Evolutionary conservation across 2,329 filamentous ascomycete genomes (phyloP).

Genomic region (Aspergillus sp.): DNA sequence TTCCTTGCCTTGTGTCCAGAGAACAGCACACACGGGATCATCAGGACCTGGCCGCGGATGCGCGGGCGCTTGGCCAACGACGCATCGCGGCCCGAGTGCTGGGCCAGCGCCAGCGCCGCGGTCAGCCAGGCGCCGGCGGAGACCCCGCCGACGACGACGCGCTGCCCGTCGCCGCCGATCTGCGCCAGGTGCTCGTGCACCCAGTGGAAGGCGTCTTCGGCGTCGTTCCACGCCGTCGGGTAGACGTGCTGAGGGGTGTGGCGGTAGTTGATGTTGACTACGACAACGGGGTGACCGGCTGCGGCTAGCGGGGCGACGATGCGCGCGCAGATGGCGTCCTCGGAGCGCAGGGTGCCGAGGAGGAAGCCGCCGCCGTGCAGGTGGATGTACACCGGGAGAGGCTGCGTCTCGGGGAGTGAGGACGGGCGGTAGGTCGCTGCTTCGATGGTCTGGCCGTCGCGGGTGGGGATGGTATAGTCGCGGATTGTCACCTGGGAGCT

Average conservation of each 20-base stretch:
- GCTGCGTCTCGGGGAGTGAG: constrained; percentile 22
- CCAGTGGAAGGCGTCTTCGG: constrained; percentile 57
- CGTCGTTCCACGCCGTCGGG: constrained; percentile 54
- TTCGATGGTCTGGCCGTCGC: constrained; percentile 47
- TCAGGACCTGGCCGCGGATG: constrained; percentile 52
- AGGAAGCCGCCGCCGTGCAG: constrained; percentile 59
- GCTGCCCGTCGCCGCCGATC: constrained; percentile 39
- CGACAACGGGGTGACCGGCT: constrained; percentile 33
- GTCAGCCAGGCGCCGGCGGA: constrained; percentile 50
- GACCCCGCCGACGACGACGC: constrained; percentile 49
- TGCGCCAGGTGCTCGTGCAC: constrained; percentile 44
- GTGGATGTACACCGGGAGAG: constrained; percentile 52
- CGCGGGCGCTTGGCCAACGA: constrained; percentile 19
- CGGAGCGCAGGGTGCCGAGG: constrained; percentile 53
- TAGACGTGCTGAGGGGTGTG: constrained; percentile 56
- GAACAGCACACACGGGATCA: constrained; percentile 50
- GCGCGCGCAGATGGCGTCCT: constrained; percentile 53
- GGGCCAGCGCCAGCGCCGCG: constrained; percentile 41
- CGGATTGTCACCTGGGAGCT: constrained; percentile 31
- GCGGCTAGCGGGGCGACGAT: constrained; percentile 40
- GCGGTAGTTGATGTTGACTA: constrained; percentile 59
- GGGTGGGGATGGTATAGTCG: constrained; percentile 42
- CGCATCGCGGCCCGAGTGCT: constrained; percentile 30
- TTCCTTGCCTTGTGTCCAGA: constrained; percentile 35
- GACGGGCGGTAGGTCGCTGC: constrained; percentile 49